These are phyloP conservation scores for Echria macrotheca DNA, from an alignment of 495 filamentous ascomycete species.

Conservation along the genomic window DNA sequence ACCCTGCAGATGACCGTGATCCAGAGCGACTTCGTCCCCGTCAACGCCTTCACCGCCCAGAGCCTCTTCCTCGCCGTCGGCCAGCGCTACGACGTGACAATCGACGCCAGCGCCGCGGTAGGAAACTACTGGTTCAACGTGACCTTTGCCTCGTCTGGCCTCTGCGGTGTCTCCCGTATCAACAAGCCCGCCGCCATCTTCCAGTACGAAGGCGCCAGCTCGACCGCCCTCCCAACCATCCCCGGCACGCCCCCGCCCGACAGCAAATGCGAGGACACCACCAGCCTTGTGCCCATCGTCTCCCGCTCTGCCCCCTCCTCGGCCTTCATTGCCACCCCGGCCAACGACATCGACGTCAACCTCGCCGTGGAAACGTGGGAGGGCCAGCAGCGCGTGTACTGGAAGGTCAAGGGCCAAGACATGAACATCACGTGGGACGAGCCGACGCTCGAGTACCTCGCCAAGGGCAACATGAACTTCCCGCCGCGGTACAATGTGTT, in stretches of 20 bases:
- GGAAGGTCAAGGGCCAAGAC: constrained; percentile 22
- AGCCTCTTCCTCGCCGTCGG: constrained; percentile 52
- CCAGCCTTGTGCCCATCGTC: constrained; percentile 11
- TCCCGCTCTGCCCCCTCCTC: background rate
- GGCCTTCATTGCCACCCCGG: constrained; percentile 4
- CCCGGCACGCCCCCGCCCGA: constrained; percentile 9
- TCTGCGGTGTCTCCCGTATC: constrained; percentile 2
- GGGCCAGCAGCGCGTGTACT: constrained; percentile 17
- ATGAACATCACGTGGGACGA: constrained; percentile 25
- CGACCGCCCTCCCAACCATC: constrained; percentile 4
- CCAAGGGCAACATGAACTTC: constrained; percentile 31
- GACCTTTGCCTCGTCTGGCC: constrained; percentile 1
- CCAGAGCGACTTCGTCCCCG: constrained; percentile 35
- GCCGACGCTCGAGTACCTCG: constrained; percentile 34
- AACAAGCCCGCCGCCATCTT: constrained; percentile 13
- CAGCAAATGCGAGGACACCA: constrained; percentile 9
- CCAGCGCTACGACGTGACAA: constrained; percentile 61
- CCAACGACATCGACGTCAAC: constrained; percentile 8
- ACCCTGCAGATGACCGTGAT: constrained; percentile 42
- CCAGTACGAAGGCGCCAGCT: constrained; percentile 11
- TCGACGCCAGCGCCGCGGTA: constrained; percentile 45
- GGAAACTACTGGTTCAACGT: constrained; percentile 14
- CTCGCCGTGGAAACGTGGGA: constrained; percentile 5
- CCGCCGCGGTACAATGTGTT: constrained; percentile 31
- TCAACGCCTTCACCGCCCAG: constrained; percentile 35